Evolutionary conservation across 2,329 filamentous ascomycete species (phyloP).

Genomic region (Raffaelea albimanens): DNA sequence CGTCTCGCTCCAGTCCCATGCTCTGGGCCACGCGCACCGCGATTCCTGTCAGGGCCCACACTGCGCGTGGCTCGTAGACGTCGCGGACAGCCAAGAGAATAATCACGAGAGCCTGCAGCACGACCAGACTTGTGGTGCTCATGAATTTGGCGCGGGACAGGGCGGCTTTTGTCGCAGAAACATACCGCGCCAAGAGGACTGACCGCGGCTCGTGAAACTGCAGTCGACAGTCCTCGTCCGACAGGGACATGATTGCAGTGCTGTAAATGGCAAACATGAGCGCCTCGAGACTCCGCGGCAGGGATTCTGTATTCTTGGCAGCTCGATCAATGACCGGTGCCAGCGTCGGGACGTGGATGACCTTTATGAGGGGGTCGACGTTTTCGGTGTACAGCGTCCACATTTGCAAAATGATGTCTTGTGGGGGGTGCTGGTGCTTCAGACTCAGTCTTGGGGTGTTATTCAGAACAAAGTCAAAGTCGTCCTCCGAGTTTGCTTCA

Average conservation of each 20-base stretch:
- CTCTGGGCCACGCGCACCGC: conserved; percentile 21
- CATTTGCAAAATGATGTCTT: too few species aligned
- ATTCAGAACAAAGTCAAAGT: too few species aligned
- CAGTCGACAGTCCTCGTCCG: conserved; percentile 18
- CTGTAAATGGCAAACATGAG: conserved; percentile 2
- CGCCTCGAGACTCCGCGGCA: not conserved
- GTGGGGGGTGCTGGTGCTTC: too few species aligned
- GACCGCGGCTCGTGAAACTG: conserved; percentile 10
- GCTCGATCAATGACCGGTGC: not conserved
- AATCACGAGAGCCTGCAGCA: conserved; percentile 25
- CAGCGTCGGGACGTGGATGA: too few species aligned
- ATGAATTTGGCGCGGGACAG: conserved; percentile 21
- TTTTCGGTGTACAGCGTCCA: too few species aligned
- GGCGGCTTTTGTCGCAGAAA: conserved; percentile 10
- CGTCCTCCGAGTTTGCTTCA: too few species aligned
- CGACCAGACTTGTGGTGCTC: conserved; percentile 20
- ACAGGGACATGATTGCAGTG: conserved; percentile 1
- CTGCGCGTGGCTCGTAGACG: conserved; percentile 2
- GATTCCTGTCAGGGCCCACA: conserved; percentile 3
- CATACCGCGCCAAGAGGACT: conserved; percentile 13
- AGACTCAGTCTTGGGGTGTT: too few species aligned
- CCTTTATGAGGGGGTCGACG: too few species aligned
- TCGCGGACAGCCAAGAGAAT: conserved; percentile 1
- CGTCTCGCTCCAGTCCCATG: conserved; percentile 31
- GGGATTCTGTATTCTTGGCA: not conserved